Conservation (phyloP, 805 yeast genomes). For the Wickerhamiella occidentalis region DNA sequence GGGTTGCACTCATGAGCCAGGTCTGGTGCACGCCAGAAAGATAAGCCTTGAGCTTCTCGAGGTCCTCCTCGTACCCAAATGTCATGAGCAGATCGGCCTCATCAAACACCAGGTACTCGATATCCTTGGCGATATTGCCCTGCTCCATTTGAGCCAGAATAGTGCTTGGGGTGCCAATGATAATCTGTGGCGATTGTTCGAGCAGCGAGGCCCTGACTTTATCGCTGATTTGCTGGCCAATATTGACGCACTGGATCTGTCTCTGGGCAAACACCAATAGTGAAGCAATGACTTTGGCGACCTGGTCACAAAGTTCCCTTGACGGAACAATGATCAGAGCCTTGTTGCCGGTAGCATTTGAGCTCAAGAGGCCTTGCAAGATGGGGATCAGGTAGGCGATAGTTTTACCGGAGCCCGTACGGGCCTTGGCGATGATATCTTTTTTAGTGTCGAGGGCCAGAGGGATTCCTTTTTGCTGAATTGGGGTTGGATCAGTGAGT, state of each 20-base stretch:
- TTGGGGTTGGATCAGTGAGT: slow-evolving; percentile 74
- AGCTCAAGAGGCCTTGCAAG: slow-evolving; percentile 55
- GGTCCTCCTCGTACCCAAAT: slow-evolving; percentile 83
- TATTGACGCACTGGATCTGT: slow-evolving; percentile 50
- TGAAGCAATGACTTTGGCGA: slow-evolving; percentile 53
- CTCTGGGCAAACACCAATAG: slow-evolving; percentile 61
- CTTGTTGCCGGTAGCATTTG: slow-evolving; percentile 29
- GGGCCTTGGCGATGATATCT: slow-evolving; percentile 87
- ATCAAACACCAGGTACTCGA: slow-evolving; percentile 73
- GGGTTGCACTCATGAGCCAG: slow-evolving; percentile 91
- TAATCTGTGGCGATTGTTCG: slow-evolving; percentile 62
- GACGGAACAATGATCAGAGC: slow-evolving; percentile 84
- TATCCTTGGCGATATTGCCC: slow-evolving; percentile 38
- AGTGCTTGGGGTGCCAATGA: slow-evolving; percentile 80
- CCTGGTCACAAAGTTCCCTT: slow-evolving; percentile 82
- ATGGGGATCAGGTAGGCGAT: slow-evolving; percentile 84
- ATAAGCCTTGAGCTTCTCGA: slow-evolving; percentile 47
- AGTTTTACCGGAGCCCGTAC: slow-evolving; percentile 94
- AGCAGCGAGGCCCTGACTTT: slow-evolving; percentile 60
- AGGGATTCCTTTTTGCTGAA: slow-evolving; percentile 86
- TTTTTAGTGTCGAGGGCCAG: slow-evolving; percentile 79
- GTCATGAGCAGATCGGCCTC: slow-evolving; percentile 87
- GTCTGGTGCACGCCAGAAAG: slow-evolving; percentile 65
- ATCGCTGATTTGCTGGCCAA: slow-evolving; percentile 50
- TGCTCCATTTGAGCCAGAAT: slow-evolving; percentile 39